A percentile compares a stretch with the other conserved stretches of the same genome.
phyloP scores from a whole-genome alignment of 2,329 filamentous ascomycete genomes.

The Nannizziopsis barbatae region DNA sequence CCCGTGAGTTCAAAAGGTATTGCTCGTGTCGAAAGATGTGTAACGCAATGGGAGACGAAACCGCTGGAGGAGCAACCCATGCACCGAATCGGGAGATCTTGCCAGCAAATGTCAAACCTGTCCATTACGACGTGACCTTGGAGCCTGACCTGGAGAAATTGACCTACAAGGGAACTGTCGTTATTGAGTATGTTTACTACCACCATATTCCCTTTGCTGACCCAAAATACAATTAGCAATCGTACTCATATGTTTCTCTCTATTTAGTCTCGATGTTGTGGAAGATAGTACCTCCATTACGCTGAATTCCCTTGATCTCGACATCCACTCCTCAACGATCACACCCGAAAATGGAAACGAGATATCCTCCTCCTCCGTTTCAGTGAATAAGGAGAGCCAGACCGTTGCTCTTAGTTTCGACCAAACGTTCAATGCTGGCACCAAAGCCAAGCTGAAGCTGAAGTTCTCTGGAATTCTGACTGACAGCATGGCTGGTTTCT shows the following conservation, averaged over 20 bases:
- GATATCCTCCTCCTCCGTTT: conserved; percentile 53
- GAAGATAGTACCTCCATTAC: conserved; percentile 77
- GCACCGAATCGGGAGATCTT: conserved; percentile 67
- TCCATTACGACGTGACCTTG: conserved; percentile 80
- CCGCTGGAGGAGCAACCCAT: conserved; percentile 42
- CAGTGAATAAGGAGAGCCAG: conserved; percentile 68
- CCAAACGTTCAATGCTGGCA: conserved; percentile 58
- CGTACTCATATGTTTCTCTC: conserved; percentile 13
- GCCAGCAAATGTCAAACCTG: conserved; percentile 82
- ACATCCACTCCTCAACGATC: conserved; percentile 65
- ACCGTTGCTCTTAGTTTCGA: conserved; percentile 71
- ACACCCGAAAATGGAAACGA: conserved; percentile 45
- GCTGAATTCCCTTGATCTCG: conserved; percentile 76
- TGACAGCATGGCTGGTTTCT: conserved; percentile 96
- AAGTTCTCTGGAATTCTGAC: conserved; percentile 72
- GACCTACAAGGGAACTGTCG: conserved; percentile 72
- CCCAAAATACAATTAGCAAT: background rate
- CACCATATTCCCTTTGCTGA: background rate
- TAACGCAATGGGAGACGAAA: conserved; percentile 45
- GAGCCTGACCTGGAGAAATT: conserved; percentile 85
- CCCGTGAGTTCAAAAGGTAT: conserved; percentile 39
- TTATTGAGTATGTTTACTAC: conserved; percentile 54
- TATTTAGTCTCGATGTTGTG: conserved; percentile 58
- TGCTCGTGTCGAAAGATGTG: conserved; percentile 70
- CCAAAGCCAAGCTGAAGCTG: conserved; percentile 65